Percentiles rank a stretch among this genome's conserved stretches.
These are phyloP conservation scores for Phytophthora melonis DNA, from an alignment of 352 stramenopile genomes.

Conservation along the genomic window DNA sequence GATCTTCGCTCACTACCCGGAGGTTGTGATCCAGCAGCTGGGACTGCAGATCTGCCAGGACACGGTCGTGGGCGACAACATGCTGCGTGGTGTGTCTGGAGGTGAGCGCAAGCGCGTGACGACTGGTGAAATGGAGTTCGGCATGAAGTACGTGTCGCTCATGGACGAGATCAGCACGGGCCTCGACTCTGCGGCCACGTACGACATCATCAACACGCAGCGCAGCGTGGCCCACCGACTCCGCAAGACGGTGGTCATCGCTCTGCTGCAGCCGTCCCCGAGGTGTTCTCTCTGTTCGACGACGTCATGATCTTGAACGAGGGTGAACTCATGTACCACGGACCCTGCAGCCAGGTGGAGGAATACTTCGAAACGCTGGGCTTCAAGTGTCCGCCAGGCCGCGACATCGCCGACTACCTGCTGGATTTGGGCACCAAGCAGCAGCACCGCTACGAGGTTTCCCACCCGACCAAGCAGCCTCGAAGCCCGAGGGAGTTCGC, in stretches of 20 bases:
- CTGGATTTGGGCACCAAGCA: conserved; percentile 38
- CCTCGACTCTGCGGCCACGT: conserved; percentile 64
- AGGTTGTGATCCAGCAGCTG: conserved; percentile 48
- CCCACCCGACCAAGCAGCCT: conserved; percentile 24
- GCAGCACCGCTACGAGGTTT: conserved; percentile 36
- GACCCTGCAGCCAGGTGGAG: conserved; percentile 26
- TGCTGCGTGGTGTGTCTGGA: too few species aligned
- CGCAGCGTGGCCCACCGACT: conserved; percentile 35
- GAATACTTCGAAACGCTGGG: conserved; percentile 48
- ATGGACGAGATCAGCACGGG: conserved; percentile 84
- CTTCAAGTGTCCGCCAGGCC: conserved; percentile 39
- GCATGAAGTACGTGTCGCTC: conserved; percentile 69
- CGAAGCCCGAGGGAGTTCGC: conserved; percentile 25
- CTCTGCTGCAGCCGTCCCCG: conserved; percentile 79
- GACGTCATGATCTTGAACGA: conserved; percentile 47
- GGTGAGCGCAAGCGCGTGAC: conserved; percentile 72
- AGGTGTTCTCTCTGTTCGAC: conserved; percentile 90
- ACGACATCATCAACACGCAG: conserved; percentile 65
- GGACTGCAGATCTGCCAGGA: conserved; percentile 38
- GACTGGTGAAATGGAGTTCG: conserved; percentile 76
- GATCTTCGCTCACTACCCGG: conserved; percentile 43
- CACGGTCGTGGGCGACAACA: too few species aligned
- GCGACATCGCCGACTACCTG: conserved; percentile 46
- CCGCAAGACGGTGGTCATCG: conserved; percentile 57
- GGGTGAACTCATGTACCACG: conserved; percentile 82